Conservation (phyloP, 2,329 filamentous ascomycete genomes). For the Ophiostoma triangulosporum region DNA sequence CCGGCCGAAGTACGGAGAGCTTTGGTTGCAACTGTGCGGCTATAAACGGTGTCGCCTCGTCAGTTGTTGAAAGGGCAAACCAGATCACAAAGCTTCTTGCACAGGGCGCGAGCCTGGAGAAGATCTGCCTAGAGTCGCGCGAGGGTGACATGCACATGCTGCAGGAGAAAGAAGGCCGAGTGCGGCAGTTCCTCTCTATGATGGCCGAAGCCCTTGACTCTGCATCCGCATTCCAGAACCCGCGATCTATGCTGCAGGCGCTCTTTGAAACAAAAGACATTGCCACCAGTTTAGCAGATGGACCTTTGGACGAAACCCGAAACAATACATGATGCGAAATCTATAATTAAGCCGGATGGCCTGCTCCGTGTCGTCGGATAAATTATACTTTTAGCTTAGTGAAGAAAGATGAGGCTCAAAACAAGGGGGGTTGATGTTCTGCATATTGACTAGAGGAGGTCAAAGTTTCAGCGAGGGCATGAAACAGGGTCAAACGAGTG, state of each 20-base stretch:
- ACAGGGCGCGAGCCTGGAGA: conserved; percentile 62
- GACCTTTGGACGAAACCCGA: not conserved
- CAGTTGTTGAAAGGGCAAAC: conserved; percentile 63
- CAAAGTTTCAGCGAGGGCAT: not conserved
- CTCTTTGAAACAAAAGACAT: not conserved
- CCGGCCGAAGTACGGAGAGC: conserved; percentile 62
- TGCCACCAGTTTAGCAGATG: not conserved
- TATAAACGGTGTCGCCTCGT: conserved; percentile 65
- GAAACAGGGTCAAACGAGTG: not conserved
- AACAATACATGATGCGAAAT: not conserved
- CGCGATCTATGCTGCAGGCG: not conserved
- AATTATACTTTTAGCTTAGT: not conserved
- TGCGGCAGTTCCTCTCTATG: conserved; percentile 40
- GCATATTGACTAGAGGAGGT: not conserved
- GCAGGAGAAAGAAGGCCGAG: conserved; percentile 49
- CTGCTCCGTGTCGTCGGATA: not conserved
- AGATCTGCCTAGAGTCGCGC: conserved; percentile 55
- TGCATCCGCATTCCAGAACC: not conserved
- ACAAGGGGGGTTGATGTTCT: no score
- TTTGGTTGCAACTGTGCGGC: conserved; percentile 79
- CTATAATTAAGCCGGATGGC: not conserved
- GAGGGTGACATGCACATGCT: conserved; percentile 48
- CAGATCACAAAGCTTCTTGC: conserved; percentile 54
- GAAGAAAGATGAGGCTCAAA: not conserved
- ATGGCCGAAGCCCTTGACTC: conserved; percentile 6